Conservation (phyloP, 306 rosid genomes). For the Herpetospermum pedunculosum region DNA sequence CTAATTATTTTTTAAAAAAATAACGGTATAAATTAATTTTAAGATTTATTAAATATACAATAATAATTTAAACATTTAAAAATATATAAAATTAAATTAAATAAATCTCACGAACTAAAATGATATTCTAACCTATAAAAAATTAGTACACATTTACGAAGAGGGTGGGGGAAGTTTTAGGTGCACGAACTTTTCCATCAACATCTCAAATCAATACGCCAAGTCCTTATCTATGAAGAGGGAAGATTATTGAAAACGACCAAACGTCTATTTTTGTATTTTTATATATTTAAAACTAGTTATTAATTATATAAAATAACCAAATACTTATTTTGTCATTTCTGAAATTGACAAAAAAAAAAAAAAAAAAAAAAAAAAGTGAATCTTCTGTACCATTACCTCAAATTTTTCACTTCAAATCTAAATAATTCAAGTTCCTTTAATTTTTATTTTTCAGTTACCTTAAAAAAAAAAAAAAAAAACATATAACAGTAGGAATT, state of each 20-base stretch:
- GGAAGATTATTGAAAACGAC: background rate
- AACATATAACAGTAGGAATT: background rate
- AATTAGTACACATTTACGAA: too few species aligned
- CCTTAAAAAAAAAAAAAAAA: background rate
- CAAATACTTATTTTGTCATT: background rate
- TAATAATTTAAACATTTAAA: too few species aligned
- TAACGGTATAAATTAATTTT: too few species aligned
- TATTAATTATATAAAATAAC: background rate
- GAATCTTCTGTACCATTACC: background rate
- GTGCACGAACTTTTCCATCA: background rate
- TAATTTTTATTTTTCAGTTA: background rate
- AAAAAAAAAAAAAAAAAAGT: too few species aligned
- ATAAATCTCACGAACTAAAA: too few species aligned
- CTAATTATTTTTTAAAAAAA: too few species aligned
- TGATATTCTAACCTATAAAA: too few species aligned
- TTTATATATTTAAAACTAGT: background rate
- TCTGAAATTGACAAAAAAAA: background rate
- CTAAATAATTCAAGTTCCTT: background rate
- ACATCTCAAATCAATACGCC: background rate
- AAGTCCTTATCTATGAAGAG: background rate
- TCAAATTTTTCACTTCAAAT: background rate
- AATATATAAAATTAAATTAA: too few species aligned
- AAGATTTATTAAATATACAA: too few species aligned
- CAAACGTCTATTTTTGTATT: background rate
- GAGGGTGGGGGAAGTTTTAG: too few species aligned